These are phyloP conservation scores for Ophiostoma quercus DNA, from an alignment of 2,329 filamentous ascomycete genomes.

Conservation along the genomic window DNA sequence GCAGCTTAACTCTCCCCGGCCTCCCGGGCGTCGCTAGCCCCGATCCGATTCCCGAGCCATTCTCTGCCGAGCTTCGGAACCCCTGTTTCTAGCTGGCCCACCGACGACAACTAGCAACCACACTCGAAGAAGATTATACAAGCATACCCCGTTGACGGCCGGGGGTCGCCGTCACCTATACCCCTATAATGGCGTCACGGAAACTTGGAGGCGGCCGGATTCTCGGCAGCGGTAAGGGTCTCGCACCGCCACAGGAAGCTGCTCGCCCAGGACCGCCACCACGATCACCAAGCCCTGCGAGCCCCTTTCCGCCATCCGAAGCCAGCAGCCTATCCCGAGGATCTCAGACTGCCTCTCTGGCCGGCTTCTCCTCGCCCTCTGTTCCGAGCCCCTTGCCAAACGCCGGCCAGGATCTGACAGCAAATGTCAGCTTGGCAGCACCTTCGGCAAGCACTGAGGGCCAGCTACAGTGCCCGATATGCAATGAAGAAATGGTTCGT, in stretches of 20 bases:
- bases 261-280: constrained; percentile 35
- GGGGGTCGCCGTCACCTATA: not conserved
- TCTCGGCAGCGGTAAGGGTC: constrained; percentile 76
- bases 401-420: constrained; percentile 70
- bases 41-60: not conserved
- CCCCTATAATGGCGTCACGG: constrained; percentile 61
- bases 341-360: constrained; percentile 50
- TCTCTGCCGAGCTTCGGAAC: not conserved
- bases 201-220: constrained; percentile 90
- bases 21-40: constrained; percentile 3
- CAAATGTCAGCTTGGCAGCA: constrained; percentile 66
- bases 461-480: constrained; percentile 90
- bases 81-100: not conserved
- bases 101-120: not conserved
- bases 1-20: not conserved
- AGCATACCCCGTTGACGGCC: constrained; percentile 14
- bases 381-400: constrained; percentile 62
- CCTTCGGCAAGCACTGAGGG: constrained; percentile 53
- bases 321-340: constrained; percentile 69
- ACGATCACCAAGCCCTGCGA: constrained; percentile 51
- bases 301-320: constrained; percentile 52
- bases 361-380: constrained; percentile 51
- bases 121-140: not conserved
- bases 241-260: constrained; percentile 57
- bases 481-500: constrained; percentile 90